Evolutionary conservation across 2,329 filamentous ascomycete species (phyloP), one percentile per base, ranked within the genome.

Genomic region (Sporothrix variecibatus): DNA sequence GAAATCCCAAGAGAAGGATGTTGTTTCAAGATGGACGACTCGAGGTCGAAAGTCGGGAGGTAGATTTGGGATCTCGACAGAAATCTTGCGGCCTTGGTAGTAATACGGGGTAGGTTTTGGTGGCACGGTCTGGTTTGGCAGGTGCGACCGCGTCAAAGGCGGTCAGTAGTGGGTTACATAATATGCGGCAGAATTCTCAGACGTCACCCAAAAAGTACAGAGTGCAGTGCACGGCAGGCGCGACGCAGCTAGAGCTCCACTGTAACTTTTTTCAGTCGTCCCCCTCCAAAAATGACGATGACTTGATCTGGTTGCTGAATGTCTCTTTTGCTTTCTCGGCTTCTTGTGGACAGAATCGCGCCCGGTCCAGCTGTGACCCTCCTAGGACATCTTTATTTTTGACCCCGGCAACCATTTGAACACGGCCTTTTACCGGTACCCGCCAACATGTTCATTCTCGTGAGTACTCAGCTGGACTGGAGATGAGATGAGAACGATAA

Each of bases 391-490:
- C 51, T 20, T 34, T 60, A 2, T 60, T 60, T 20, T 11, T 20
- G 31, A 40, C 31, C 9, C 28, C 3, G 38, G 15, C 43, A 40
- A 2, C 20, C 26, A 26, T 28, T 20, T 15, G 26, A 15, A 9
- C 7, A 11, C 23, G 2, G 23, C 12, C 2, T 23, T 6, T n/a
- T 11, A 8, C 6, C 17, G 28, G 20, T 51, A 9, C 49, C 49
- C 15, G 23, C 8, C 43, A 77, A 73, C 40, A 88, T 88, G 86
- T 88, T 88, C 76, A 87, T 88, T 75, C 80, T 88, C 53, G 86
- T 87, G 78, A 76, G 83, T 78, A 26, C 3, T 20, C 40, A 34
- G 17, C 38, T n/a, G 11, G 2, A 9, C 62, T 34, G 28, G 28
- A 43, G 23, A 34, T 34, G 28, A 60, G 3, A 20, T 8, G 17